phyloP scores from a whole-genome alignment of 176 grass and related monocot genomes.

The Zoysia japonica region DNA sequence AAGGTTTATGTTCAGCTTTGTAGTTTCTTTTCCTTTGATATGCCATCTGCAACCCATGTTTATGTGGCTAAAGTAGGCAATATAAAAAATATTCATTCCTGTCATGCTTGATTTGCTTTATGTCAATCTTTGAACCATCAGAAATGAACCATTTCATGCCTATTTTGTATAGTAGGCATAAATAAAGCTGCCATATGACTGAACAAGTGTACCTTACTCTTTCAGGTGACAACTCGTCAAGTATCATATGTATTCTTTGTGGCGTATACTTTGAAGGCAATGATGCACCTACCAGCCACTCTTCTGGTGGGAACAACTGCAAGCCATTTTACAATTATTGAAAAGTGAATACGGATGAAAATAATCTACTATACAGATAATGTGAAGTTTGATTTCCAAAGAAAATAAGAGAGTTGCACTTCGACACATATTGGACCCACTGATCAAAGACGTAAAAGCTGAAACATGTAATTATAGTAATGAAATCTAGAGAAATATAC shows the following conservation, averaged over 20 bases:
- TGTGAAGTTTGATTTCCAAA: neutral
- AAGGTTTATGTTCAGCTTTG: neutral
- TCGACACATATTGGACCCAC: slow-evolving; percentile 2
- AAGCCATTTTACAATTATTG: slow-evolving; percentile 23
- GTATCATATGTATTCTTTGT: slow-evolving; percentile 62
- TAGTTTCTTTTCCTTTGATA: neutral
- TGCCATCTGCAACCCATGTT: neutral
- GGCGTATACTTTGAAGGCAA: slow-evolving; percentile 72
- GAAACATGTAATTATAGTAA: slow-evolving; percentile 22
- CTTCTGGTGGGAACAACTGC: slow-evolving; percentile 86
- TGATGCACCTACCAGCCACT: slow-evolving; percentile 76
- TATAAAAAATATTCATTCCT: neutral
- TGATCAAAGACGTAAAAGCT: neutral
- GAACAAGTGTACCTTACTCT: slow-evolving; percentile 66
- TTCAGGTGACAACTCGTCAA: slow-evolving; percentile 72
- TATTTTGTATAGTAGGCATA: slow-evolving; percentile 15
- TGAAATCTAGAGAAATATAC: slow-evolving; percentile 46
- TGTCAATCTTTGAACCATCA: neutral
- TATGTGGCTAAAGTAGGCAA: neutral
- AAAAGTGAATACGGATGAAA: slow-evolving; percentile 24
- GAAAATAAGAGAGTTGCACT: neutral
- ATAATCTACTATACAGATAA: neutral
- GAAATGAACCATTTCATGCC: slow-evolving; percentile 1
- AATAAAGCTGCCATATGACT: slow-evolving; percentile 26
- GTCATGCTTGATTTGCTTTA: neutral